Evolutionary conservation across 495 filamentous ascomycete species (phyloP).

Genomic region (Delitschia confertaspora): DNA sequence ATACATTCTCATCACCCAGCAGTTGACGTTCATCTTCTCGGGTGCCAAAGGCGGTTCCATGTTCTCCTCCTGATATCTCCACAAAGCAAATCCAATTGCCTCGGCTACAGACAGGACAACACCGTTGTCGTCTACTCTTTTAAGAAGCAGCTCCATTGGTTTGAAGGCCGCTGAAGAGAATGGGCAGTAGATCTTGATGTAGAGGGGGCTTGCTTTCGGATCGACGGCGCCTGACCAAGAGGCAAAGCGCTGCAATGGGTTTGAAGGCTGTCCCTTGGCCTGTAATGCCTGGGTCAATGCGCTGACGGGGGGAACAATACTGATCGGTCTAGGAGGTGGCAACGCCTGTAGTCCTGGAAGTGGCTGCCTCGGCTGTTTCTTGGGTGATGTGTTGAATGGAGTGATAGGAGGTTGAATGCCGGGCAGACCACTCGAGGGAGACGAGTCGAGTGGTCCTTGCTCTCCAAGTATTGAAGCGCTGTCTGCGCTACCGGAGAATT

Average conservation of each 20-base stretch:
- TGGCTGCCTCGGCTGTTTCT: slow-evolving; percentile 46
- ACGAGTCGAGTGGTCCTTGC: slow-evolving; percentile 32
- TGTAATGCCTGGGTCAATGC: slow-evolving; percentile 62
- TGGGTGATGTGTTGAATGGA: slow-evolving; percentile 42
- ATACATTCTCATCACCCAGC: slow-evolving; percentile 89
- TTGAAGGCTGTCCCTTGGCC: slow-evolving; percentile 64
- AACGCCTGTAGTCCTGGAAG: slow-evolving; percentile 62
- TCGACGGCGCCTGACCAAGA: slow-evolving; percentile 80
- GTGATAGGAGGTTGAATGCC: slow-evolving; percentile 29
- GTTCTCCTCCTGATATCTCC: slow-evolving; percentile 76
- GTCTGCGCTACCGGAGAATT: slow-evolving; percentile 57
- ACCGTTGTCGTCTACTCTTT: slow-evolving; percentile 64
- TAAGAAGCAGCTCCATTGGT: slow-evolving; percentile 48
- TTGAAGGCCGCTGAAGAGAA: slow-evolving; percentile 64
- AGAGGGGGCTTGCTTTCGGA: slow-evolving; percentile 56
- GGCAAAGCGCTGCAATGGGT: slow-evolving; percentile 78
- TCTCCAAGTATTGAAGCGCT: slow-evolving; percentile 51
- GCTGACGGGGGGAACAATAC: slow-evolving; percentile 70
- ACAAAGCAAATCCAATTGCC: slow-evolving; percentile 80
- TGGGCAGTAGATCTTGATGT: slow-evolving; percentile 78
- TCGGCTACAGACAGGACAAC: slow-evolving; percentile 71
- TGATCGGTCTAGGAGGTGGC: slow-evolving; percentile 85
- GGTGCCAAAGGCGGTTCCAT: slow-evolving; percentile 59
- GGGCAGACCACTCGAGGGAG: slow-evolving; percentile 37
- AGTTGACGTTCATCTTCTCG: slow-evolving; percentile 73